Evolutionary conservation across 2,329 filamentous ascomycete species (phyloP), one percentile per base, ranked within the genome.

Genomic region (Akanthomyces lecanii): DNA sequence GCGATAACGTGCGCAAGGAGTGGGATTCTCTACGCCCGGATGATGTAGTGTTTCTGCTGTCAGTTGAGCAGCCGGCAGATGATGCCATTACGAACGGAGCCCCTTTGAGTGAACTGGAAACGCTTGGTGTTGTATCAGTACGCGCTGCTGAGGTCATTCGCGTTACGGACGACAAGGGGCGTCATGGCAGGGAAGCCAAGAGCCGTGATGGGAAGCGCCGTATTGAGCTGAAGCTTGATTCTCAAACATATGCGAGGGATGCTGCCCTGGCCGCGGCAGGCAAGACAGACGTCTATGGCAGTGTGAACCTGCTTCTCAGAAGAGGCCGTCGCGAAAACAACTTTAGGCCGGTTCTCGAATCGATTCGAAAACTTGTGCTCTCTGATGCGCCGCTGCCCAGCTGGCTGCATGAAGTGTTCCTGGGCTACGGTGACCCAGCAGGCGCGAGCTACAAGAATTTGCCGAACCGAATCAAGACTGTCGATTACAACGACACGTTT

Each of bases 331-430:
- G 93, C 64, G 95, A 99, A 75, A 99, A 99, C 77, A 99, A 99
- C 75, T 99, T 99, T 81, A 96, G 91, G 71, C 88, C 93, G 11
- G 88, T 99, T 11, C 81, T 99, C 42, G 91, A 97, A 70, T 97
- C 93, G 1, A 96, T 99, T 71, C 91, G 89, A 71, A 90, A 86
- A 66, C 83, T 99, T 36, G 89, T 92, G 2, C 81, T 96, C 40
- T 92, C 92, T 0, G 91, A 96, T 69, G 88, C 94, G 23, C 90
- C 91, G 7, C 82, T 98, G 61, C 92, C 95, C 16, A 85, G 88
- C 2, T 99, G 95, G 95, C 81, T 99, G 50, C 92, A 97, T 70
- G 95, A 98, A 68, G 94, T 98, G 11, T 99, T 98, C 74, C 80
- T 99, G n/a, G 95, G 95, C 3, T 98, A 96, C 73, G 95, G 95